Percentiles rank a stretch among this genome's conserved stretches.
phyloP scores from a whole-genome alignment of 2,329 filamentous ascomycete species.

The Fusarium guadeloupense region DNA sequence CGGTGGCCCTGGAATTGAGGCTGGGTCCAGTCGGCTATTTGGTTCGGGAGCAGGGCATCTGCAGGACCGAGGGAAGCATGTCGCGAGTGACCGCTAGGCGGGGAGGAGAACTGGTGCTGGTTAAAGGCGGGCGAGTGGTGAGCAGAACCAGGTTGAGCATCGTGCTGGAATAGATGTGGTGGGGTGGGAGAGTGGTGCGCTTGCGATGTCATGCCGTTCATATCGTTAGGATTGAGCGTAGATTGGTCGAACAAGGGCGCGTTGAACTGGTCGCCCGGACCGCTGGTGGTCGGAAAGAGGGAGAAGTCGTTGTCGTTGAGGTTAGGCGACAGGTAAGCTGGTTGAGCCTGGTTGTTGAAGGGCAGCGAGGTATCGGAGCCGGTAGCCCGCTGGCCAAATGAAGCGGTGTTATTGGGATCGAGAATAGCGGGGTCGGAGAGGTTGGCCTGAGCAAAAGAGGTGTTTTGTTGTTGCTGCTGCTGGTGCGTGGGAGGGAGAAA shows the following conservation, averaged over 20 bases:
- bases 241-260: slow-evolving; percentile 66
- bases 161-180: slow-evolving; percentile 63
- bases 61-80: slow-evolving; percentile 67
- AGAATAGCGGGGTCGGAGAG: slow-evolving; percentile 52
- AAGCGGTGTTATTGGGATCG: slow-evolving; percentile 51
- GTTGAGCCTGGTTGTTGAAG: slow-evolving; percentile 55
- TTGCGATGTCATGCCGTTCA: slow-evolving; percentile 65
- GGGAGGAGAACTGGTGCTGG: slow-evolving; percentile 64
- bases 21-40: slow-evolving; percentile 62
- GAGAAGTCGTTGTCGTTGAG: slow-evolving; percentile 69
- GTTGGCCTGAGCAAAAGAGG: slow-evolving; percentile 43
- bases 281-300: slow-evolving; percentile 67
- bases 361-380: slow-evolving; percentile 50
- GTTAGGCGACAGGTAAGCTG: slow-evolving; percentile 59
- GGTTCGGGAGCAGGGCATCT: slow-evolving; percentile 63
- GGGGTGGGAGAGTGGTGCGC: slow-evolving; percentile 66
- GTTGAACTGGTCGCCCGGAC: slow-evolving; percentile 66
- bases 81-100: slow-evolving; percentile 61
- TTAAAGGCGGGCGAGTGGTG: slow-evolving; percentile 67
- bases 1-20: slow-evolving; percentile 81
- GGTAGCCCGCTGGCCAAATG: slow-evolving; percentile 55
- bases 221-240: slow-evolving; percentile 56
- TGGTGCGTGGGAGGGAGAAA: slow-evolving; percentile 47
- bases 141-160: slow-evolving; percentile 57
- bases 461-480: slow-evolving; percentile 47